Conservation (phyloP, 257 asterid genomes). For the Przewalskia tangutica region DNA sequence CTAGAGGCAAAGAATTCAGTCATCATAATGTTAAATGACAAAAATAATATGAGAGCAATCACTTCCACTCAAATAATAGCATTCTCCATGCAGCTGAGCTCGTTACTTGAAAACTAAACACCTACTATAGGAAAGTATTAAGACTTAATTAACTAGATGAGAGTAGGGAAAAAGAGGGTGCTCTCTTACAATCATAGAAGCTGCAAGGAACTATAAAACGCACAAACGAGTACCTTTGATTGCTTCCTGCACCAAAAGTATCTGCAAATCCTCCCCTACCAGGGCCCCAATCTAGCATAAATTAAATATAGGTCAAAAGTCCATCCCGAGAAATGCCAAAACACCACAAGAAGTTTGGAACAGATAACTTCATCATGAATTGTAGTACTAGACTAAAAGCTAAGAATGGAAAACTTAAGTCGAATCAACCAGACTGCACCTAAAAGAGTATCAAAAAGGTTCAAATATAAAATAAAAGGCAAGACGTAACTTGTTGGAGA, state of each 20-base stretch:
- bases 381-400: background rate
- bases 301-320: background rate
- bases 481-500: background rate
- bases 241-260: constrained; percentile 43
- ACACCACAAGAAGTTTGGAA: background rate
- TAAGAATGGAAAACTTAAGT: background rate
- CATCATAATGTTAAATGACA: background rate
- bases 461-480: background rate
- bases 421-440: background rate
- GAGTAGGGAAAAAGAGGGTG: background rate
- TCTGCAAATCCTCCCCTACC: constrained; percentile 66
- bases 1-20: background rate
- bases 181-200: background rate
- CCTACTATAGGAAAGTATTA: background rate
- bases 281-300: constrained; percentile 70
- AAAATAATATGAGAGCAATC: background rate
- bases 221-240: constrained; percentile 45
- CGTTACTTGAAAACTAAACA: background rate
- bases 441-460: background rate
- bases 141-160: background rate
- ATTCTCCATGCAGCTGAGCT: background rate
- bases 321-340: background rate
- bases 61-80: background rate
- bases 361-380: background rate
- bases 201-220: background rate